Conservation (phyloP, 2,329 filamentous ascomycete genomes). For the Xylariales sp. region DNA sequence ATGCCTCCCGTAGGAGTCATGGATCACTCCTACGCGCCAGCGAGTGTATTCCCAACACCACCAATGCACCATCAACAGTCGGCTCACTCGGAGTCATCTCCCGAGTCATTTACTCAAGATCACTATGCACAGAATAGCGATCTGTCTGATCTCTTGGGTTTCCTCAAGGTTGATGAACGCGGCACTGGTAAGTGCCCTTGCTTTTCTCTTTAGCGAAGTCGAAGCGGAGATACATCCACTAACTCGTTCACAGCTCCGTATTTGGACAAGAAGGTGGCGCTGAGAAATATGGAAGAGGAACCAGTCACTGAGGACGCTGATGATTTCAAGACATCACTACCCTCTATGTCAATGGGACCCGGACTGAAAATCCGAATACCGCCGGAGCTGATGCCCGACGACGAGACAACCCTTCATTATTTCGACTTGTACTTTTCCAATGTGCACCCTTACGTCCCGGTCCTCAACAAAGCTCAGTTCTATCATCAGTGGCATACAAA, state of each 20-base stretch:
- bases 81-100: constrained; percentile 34
- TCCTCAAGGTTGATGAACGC: constrained; percentile 79
- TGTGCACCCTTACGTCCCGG: constrained; percentile 88
- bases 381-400: constrained; percentile 85
- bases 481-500: constrained; percentile 88
- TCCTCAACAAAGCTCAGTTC: constrained; percentile 75
- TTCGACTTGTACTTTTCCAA: constrained; percentile 89
- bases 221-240: not conserved
- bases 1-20: constrained; percentile 45
- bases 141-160: constrained; percentile 76
- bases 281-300: constrained; percentile 45
- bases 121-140: constrained; percentile 61
- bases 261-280: constrained; percentile 57
- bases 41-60: constrained; percentile 50
- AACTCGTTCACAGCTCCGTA: constrained; percentile 63
- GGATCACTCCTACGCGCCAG: constrained; percentile 45
- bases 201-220: too few species aligned
- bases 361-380: constrained; percentile 83
- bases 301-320: constrained; percentile 67
- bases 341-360: constrained; percentile 61
- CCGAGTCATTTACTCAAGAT: constrained; percentile 54
- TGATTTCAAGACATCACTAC: constrained; percentile 67
- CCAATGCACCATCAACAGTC: constrained; percentile 42
- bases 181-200: constrained; percentile 80
- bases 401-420: constrained; percentile 75